A percentile compares a stretch with the other conserved stretches of the same genome.
phyloP scores from a whole-genome alignment of 441 rosid species.

The Lepidium campestre region DNA sequence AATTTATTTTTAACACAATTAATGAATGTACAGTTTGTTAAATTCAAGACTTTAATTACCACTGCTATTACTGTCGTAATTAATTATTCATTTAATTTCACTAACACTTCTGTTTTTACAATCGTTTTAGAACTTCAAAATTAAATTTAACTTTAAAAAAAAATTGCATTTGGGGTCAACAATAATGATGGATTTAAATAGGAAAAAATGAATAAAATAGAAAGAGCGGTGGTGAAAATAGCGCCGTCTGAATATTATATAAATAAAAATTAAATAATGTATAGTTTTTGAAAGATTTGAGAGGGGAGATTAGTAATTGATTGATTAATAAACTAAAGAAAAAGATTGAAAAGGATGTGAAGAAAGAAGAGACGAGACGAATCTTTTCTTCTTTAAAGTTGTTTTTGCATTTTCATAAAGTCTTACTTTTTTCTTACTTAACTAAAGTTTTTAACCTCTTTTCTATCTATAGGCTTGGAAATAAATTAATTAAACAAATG shows the following conservation, averaged over 20 bases:
- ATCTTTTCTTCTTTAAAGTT: slow-evolving; percentile 23
- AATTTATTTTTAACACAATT: background rate
- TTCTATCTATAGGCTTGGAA: background rate
- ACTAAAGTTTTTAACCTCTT: background rate
- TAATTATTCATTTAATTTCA: background rate
- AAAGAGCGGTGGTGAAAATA: slow-evolving; percentile 2
- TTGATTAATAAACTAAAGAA: background rate
- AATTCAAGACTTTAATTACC: too few species aligned
- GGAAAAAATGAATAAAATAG: background rate
- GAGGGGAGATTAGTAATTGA: background rate
- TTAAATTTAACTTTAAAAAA: too few species aligned
- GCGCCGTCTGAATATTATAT: background rate
- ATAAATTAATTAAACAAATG: too few species aligned
- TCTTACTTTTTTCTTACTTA: slow-evolving; percentile 6
- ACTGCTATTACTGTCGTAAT: background rate
- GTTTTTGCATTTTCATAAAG: slow-evolving; percentile 4
- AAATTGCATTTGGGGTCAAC: background rate
- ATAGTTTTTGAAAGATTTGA: background rate
- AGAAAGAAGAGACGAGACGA: slow-evolving; percentile 28
- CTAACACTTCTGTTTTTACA: background rate
- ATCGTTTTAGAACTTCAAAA: too few species aligned
- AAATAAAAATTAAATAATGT: background rate
- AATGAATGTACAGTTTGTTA: background rate
- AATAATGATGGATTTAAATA: background rate
- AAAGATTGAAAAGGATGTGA: slow-evolving; percentile 15